Percentiles rank a stretch among this genome's conserved stretches.
These are phyloP conservation scores for Euphrasia arctica DNA, from an alignment of 305 asterid genomes.

Conservation along the genomic window DNA sequence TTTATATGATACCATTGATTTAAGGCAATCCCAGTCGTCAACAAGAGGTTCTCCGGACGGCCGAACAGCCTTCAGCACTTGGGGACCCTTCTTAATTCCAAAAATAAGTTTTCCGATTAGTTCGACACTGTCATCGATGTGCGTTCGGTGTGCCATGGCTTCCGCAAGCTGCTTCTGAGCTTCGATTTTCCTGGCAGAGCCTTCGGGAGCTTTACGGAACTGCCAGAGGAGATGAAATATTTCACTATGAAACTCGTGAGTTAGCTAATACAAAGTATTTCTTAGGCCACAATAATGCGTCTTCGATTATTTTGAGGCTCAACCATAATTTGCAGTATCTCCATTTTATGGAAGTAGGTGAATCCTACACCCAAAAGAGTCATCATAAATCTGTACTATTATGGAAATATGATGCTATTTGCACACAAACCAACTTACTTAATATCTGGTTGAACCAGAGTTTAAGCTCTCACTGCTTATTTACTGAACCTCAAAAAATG, in stretches of 20 bases:
- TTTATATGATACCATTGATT: constrained; percentile 49
- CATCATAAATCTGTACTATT: too few species aligned
- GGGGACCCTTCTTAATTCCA: constrained; percentile 67
- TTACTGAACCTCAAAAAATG: too few species aligned
- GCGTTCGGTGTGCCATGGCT: constrained; percentile 79
- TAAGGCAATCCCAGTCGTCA: constrained; percentile 93
- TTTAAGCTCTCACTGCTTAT: not conserved
- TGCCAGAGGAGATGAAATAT: constrained; percentile 39
- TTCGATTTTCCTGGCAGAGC: constrained; percentile 65
- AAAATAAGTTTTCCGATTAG: constrained; percentile 78
- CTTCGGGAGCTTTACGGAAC: constrained; percentile 84
- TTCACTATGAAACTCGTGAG: constrained; percentile 16
- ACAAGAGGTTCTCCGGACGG: constrained; percentile 77
- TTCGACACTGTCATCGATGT: constrained; percentile 62
- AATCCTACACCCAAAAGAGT: too few species aligned
- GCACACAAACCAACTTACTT: too few species aligned
- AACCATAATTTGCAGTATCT: not conserved
- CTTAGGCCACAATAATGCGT: too few species aligned
- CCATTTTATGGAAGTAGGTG: too few species aligned
- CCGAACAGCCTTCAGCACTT: constrained; percentile 53
- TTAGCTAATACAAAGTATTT: too few species aligned
- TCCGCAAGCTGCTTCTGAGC: constrained; percentile 82
- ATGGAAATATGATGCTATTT: too few species aligned
- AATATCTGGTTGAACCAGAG: too few species aligned
- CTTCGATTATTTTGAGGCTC: not conserved